These are phyloP conservation scores for Phytophthora megakarya DNA, from an alignment of 352 stramenopile genomes.

Conservation along the genomic window DNA sequence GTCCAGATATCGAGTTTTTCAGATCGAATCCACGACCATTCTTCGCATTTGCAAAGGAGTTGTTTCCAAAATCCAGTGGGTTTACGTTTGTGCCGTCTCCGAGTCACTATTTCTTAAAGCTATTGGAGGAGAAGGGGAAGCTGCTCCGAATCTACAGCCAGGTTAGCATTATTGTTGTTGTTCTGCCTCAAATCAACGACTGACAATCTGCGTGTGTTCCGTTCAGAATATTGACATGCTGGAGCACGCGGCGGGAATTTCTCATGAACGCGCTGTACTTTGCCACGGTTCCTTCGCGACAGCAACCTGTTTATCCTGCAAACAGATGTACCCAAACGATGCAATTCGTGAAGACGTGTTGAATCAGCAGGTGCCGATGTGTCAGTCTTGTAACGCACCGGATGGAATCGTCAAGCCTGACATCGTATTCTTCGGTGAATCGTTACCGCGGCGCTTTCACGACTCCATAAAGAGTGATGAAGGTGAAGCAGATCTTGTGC, in stretches of 20 bases:
- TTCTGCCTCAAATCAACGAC: background rate
- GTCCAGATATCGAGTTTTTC: constrained; percentile 97
- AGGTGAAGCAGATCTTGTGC: constrained; percentile 92
- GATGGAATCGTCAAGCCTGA: constrained; percentile 97
- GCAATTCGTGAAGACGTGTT: constrained; percentile 87
- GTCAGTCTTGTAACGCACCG: constrained; percentile 56
- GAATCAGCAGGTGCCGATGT: constrained; percentile 83
- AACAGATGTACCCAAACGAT: constrained; percentile 74
- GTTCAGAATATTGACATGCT: constrained; percentile 99
- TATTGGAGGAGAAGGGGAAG: constrained; percentile 92
- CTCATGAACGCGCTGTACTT: constrained; percentile 89
- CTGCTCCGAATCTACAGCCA: constrained; percentile 94
- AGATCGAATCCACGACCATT: constrained; percentile 95
- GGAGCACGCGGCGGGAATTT: constrained; percentile 93
- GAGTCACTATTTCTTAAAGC: constrained; percentile 97
- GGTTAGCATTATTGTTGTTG: constrained; percentile 29
- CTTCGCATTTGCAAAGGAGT: constrained; percentile 95
- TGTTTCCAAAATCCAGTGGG: constrained; percentile 80
- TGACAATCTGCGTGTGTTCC: background rate
- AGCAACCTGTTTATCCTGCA: constrained; percentile 93
- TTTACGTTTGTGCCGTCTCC: constrained; percentile 85
- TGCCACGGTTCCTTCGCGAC: constrained; percentile 95
- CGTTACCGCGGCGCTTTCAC: constrained; percentile 90
- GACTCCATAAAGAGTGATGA: constrained; percentile 83
- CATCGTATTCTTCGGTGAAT: constrained; percentile 99